A percentile compares a stretch with the other conserved stretches of the same genome.
Evolutionary conservation across 2,329 filamentous ascomycete species (phyloP).

Genomic region (Nigrograna mackinnonii): DNA sequence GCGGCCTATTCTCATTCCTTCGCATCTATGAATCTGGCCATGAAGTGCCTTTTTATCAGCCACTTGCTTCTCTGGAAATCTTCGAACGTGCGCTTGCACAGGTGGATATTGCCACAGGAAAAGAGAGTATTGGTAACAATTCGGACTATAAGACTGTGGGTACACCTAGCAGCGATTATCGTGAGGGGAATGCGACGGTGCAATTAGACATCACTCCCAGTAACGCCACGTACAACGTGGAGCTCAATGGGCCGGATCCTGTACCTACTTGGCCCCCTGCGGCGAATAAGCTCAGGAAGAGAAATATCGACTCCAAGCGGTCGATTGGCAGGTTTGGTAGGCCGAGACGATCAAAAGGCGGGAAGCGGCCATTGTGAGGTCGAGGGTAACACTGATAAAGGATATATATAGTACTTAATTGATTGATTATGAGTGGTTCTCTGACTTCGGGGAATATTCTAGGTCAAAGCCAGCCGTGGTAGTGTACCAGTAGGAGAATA

Average conservation of each 20-base stretch:
- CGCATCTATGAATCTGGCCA: conserved; percentile 56
- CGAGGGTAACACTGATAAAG: no score
- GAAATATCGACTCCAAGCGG: conserved; percentile 21
- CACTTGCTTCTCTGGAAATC: conserved; percentile 51
- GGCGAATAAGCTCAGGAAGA: conserved; percentile 8
- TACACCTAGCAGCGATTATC: conserved; percentile 39
- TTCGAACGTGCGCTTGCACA: conserved; percentile 54
- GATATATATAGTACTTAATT: no score
- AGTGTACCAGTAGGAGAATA: no score
- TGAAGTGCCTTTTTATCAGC: conserved; percentile 60
- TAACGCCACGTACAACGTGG: conserved; percentile 55
- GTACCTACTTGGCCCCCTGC: conserved; percentile 28
- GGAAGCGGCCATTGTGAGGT: conserved; percentile 13
- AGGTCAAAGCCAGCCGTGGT: no score
- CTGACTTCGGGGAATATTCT: no score
- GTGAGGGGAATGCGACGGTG: conserved; percentile 51
- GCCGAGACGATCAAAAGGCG: conserved; percentile 17
- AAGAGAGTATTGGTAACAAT: conserved; percentile 17
- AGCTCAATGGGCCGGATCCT: conserved; percentile 46
- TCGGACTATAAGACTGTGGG: conserved; percentile 37
- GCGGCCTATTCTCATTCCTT: conserved; percentile 54
- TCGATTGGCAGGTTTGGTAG: conserved; percentile 16
- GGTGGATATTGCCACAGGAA: conserved; percentile 57
- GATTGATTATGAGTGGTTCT: no score
- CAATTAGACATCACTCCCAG: conserved; percentile 46